Percentiles rank a stretch among this genome's conserved stretches.
These are phyloP conservation scores for Ceratocystis papillata DNA, from an alignment of 2,329 filamentous ascomycete genomes.

Conservation along the genomic window DNA sequence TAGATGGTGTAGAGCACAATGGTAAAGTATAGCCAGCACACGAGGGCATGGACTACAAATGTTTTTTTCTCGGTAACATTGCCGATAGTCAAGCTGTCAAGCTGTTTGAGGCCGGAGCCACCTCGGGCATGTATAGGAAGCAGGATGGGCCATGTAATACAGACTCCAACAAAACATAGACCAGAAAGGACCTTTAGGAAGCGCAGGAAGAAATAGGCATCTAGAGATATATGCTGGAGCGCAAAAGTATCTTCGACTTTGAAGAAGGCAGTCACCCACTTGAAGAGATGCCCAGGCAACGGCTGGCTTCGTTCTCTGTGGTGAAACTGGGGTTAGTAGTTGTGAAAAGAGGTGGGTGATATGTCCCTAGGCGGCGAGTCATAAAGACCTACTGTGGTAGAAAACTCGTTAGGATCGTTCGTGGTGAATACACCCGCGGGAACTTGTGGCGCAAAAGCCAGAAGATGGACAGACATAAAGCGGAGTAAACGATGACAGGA, in stretches of 20 bases:
- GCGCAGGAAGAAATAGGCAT: conserved; percentile 78
- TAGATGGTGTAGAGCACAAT: conserved; percentile 87
- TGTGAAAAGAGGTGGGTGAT: neutral
- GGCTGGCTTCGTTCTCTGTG: conserved; percentile 45
- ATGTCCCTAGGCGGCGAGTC: neutral
- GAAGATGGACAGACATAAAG: conserved; percentile 43
- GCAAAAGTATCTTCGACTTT: conserved; percentile 62
- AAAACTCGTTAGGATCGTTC: conserved; percentile 41
- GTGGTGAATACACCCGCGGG: conserved; percentile 45
- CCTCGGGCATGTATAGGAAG: conserved; percentile 78
- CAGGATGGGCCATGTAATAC: conserved; percentile 76
- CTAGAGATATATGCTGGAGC: conserved; percentile 76
- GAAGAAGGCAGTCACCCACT: conserved; percentile 54
- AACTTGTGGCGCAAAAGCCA: conserved; percentile 39
- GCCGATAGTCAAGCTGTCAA: conserved; percentile 41
- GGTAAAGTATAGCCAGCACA: conserved; percentile 73
- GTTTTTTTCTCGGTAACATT: conserved; percentile 49
- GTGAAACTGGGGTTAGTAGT: conserved; percentile 24
- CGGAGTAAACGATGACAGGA: conserved; percentile 41
- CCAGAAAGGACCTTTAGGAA: conserved; percentile 67
- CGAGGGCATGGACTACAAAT: conserved; percentile 69
- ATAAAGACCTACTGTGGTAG: conserved; percentile 38
- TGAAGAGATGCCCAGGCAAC: conserved; percentile 46
- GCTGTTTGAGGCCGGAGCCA: conserved; percentile 50
- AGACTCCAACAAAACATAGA: conserved; percentile 69